These are phyloP conservation scores for Neurospora intermedia DNA, from an alignment of 495 filamentous ascomycete species.

Conservation along the genomic window DNA sequence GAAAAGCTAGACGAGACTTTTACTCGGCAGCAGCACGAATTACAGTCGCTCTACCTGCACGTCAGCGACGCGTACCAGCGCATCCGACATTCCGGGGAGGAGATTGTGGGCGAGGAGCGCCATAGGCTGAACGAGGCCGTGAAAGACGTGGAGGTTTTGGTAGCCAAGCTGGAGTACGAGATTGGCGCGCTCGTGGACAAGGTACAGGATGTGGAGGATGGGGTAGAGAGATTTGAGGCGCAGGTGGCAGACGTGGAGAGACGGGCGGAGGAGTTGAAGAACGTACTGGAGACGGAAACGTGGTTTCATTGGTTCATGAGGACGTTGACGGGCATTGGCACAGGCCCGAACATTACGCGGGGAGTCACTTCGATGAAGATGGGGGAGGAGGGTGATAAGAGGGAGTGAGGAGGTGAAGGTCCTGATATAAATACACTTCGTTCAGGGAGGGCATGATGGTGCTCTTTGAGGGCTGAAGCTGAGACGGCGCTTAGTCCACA, in stretches of 20 bases:
- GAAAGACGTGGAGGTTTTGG: slow-evolving; percentile 71
- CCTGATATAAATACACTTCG: not conserved
- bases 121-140: slow-evolving; percentile 58
- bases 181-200: slow-evolving; percentile 68
- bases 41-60: slow-evolving; percentile 62
- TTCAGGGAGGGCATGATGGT: not conserved
- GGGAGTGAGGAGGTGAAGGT: not conserved
- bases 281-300: slow-evolving; percentile 51
- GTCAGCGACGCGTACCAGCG: slow-evolving; percentile 51
- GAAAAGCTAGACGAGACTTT: slow-evolving; percentile 52
- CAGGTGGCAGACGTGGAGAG: slow-evolving; percentile 72
- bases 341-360: slow-evolving; percentile 41
- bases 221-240: slow-evolving; percentile 66
- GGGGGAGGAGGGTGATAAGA: not conserved
- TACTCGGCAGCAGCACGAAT: slow-evolving; percentile 47
- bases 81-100: slow-evolving; percentile 53
- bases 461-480: not conserved
- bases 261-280: slow-evolving; percentile 59
- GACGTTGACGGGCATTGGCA: slow-evolving; percentile 49
- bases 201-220: slow-evolving; percentile 81
- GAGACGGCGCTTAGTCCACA: not conserved
- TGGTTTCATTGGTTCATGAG: slow-evolving; percentile 50
- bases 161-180: slow-evolving; percentile 91
- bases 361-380: not conserved
- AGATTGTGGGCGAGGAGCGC: slow-evolving; percentile 57